Conservation (phyloP, 2,329 filamentous ascomycete species). For the Neopestalotiopsis sp. region DNA sequence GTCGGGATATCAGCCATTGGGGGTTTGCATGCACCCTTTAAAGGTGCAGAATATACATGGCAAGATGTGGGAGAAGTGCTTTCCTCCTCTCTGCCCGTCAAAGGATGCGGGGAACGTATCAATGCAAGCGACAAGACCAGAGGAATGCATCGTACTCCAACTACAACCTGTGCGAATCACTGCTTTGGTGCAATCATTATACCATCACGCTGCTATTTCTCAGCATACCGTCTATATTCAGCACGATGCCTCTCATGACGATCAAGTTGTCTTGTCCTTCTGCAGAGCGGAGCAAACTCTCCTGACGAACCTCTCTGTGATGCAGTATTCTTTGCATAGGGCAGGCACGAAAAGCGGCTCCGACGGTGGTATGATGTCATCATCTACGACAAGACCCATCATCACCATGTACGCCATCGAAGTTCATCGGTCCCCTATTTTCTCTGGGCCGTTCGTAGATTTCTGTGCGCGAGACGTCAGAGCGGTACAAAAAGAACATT, state of each 20-base stretch:
- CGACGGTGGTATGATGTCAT: slow-evolving; percentile 17
- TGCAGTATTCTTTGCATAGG: not conserved
- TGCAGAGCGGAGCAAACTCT: slow-evolving; percentile 6
- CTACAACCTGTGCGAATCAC: no score
- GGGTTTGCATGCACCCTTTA: no score
- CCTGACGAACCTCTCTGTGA: not conserved
- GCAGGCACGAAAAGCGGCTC: slow-evolving; percentile 15
- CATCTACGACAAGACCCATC: slow-evolving; percentile 9
- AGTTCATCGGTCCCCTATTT: not conserved
- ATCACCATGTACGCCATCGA: slow-evolving; percentile 10
- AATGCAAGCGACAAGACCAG: no score
- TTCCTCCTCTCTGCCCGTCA: not conserved
- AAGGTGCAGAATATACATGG: no score
- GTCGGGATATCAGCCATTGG: no score
- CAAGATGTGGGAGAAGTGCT: not conserved
- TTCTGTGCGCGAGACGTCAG: not conserved
- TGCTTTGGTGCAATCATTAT: not conserved
- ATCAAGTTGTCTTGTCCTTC: not conserved
- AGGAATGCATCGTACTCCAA: no score
- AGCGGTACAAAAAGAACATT: not conserved
- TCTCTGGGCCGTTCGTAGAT: not conserved
- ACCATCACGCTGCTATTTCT: not conserved
- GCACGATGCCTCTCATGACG: not conserved
- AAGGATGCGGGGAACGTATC: no score
- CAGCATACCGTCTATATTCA: not conserved